Evolutionary conservation across 2,329 filamentous ascomycete species (phyloP), one percentile per base, ranked within the genome.

Genomic region (Penicillium paneum): DNA sequence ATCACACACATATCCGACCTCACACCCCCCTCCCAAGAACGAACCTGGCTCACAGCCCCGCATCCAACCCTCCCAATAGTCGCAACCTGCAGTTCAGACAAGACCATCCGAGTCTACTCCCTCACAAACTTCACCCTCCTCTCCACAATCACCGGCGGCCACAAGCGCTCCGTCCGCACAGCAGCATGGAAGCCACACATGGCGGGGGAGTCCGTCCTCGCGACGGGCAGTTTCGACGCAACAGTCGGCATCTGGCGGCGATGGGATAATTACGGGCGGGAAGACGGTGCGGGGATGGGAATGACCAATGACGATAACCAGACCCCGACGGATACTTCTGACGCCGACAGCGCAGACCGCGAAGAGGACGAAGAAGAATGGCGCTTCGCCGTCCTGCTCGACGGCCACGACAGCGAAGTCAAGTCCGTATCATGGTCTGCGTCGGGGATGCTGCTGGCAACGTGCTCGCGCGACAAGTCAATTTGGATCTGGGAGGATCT

Each of bases 401-500:
- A 97, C 67, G 94, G 94, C 0, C 94, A 97, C 71, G 94, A 97
- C 68, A 91, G 89, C 24, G 94, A 99, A 75, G 89, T 99, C 74
- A 99, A 99, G 74, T 86, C 83, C 29, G 84, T 96, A 12, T 83
- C 88, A 19, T 78, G 76, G 74, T 75, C 74, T 0, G 65, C 76
- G 3, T 74, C 78, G 88, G 97, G 78, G 79, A 93, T 59, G 81
- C 83, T 91, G 65, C 81, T 99, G 5, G 94, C 94, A 6, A 97
- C 92, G 0, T 97, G 92, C 74, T 89, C 86, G 49, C 83, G 94
- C 45, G 94, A 99, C 72, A 97, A 97, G 77, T 89, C 85, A 15
- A 90, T 97, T 17, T 99, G 94, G 94, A 90, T 99, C 65, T 99
- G 94, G 94, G 94, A 99, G 74, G 94, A 97, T 71, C 83, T 97